phyloP scores from a whole-genome alignment of 768 basidiomycete species.

The Multifurca ochricompacta region DNA sequence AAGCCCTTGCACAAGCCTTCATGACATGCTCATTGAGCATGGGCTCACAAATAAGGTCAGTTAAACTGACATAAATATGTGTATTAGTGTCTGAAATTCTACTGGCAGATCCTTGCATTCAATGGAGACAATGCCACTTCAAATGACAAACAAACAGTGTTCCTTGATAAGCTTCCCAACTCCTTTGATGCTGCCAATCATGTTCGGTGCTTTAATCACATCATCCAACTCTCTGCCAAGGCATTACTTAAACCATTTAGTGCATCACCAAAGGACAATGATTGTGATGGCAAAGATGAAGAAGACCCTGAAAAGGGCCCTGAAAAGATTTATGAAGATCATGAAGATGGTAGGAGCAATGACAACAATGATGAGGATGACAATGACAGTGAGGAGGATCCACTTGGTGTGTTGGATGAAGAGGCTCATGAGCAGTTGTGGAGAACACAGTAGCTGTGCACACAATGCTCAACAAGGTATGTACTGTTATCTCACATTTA shows the following conservation, averaged over 20 bases:
- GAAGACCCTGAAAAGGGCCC: not conserved
- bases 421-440: not conserved
- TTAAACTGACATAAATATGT: too few relatives aligned
- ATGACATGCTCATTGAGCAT: conserved; percentile 24
- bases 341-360: too few relatives aligned
- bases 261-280: not conserved
- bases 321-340: too few relatives aligned
- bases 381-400: not conserved
- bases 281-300: not conserved
- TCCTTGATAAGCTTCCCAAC: conserved; percentile 29
- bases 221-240: not conserved
- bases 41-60: conserved; percentile 27
- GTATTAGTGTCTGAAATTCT: too few relatives aligned
- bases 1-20: conserved; percentile 23
- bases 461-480: not conserved
- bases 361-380: not conserved
- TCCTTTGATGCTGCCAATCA: conserved; percentile 2
- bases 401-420: not conserved
- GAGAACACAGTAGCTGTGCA: not conserved
- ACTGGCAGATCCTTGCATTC: conserved; percentile 27
- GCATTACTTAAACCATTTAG: not conserved
- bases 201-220: not conserved
- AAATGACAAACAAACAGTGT: not conserved
- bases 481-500: not conserved
- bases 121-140: conserved; percentile 31